Conservation (phyloP, 305 asterid species). For the Solanum chacoense region DNA sequence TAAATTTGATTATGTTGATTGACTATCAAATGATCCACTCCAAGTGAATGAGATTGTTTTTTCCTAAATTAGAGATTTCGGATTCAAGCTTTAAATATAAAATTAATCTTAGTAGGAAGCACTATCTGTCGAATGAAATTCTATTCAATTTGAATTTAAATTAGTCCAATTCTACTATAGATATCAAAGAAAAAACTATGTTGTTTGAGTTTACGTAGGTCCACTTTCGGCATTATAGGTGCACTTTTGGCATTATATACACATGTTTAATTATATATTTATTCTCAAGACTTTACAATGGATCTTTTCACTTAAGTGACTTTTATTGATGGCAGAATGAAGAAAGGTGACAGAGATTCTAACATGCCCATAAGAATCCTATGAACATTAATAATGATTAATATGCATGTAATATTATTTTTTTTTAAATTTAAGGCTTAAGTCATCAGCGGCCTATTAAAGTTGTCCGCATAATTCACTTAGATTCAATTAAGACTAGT, state of each 20-base stretch:
- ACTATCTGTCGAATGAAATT: rapidly evolving
- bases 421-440: no score
- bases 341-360: not conserved
- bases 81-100: rapidly evolving
- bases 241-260: not conserved
- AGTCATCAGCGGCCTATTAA: no score
- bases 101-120: no score
- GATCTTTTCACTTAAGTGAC: not conserved
- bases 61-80: rapidly evolving
- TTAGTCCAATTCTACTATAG: rapidly evolving
- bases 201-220: not conserved
- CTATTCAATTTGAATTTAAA: no score
- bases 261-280: not conserved
- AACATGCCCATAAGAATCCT: not conserved
- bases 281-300: not conserved
- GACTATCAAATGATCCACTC: not conserved
- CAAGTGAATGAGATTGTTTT: not conserved
- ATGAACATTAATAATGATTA: not conserved
- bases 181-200: not conserved
- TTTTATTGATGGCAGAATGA: not conserved
- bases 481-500: no score
- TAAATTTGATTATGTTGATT: no score
- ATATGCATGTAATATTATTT: not conserved
- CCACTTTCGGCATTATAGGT: not conserved
- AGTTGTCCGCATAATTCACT: no score